phyloP scores from a whole-genome alignment of 2,329 filamentous ascomycete species.

The Cladosporium sp. region DNA sequence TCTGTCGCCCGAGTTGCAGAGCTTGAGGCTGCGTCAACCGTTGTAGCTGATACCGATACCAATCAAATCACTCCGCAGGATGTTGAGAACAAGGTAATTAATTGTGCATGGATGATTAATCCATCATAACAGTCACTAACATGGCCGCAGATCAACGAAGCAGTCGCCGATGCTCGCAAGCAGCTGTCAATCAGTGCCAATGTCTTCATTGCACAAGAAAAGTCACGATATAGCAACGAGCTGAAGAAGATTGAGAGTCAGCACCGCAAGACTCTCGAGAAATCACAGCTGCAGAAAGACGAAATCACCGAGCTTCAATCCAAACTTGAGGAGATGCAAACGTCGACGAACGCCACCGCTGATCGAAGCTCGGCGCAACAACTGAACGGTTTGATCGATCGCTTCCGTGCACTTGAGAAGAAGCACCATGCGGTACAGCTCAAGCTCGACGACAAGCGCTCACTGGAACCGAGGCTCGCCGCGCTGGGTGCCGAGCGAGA shows the following conservation, averaged over 20 bases:
- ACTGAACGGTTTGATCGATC: not conserved
- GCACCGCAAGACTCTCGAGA: not conserved
- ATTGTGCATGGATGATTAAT: not conserved
- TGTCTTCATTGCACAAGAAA: constrained; percentile 9
- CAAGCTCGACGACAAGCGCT: not conserved
- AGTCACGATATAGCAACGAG: constrained; percentile 6
- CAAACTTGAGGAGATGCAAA: not conserved
- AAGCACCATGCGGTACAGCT: not conserved
- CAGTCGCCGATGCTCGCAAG: not conserved
- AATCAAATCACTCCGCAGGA: not conserved
- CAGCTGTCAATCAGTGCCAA: constrained; percentile 1
- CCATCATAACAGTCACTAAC: not conserved
- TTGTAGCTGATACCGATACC: not conserved
- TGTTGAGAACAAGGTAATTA: constrained; percentile 6
- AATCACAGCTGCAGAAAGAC: not conserved
- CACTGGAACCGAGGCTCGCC: not conserved
- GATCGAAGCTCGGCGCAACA: not conserved
- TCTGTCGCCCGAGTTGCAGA: not conserved
- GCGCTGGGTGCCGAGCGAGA: not conserved
- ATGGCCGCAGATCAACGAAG: not conserved
- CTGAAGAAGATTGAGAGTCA: not conserved
- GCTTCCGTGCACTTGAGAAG: not conserved
- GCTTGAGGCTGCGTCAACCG: not conserved
- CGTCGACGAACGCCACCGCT: not conserved
- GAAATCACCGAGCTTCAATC: not conserved